Evolutionary conservation across 2,329 filamentous ascomycete species (phyloP), one percentile per base, ranked within the genome.

Genomic region (Blastomyces parvus): DNA sequence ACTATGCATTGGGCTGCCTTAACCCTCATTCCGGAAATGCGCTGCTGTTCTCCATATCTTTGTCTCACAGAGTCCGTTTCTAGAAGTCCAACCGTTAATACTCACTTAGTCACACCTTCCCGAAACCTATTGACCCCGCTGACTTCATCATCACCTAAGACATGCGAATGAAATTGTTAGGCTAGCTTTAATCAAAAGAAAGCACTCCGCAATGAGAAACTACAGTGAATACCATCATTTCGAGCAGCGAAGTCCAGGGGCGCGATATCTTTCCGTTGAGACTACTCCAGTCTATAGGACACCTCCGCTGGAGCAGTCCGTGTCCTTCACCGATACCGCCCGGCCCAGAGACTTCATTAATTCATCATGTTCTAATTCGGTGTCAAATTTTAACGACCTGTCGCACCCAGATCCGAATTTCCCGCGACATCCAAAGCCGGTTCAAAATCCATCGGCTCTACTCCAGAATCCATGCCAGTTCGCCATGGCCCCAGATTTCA

Each of bases 61-160:
- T 62, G 65, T 69, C 67, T 65, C 65, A 69, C 68, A 66, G 53
- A 62, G 63, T 62, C 61, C 57, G 57, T 61, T 65, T 64, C 63
- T 67, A 64, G 61, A 66, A 65, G 61, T 36, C 48, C 63, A 60
- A 55, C 62, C 46, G 9, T 59, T 66, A 48, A 63, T 60, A 59
- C 61, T 61, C 64, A 56, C 60, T 59, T 63, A 62, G 33, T 55
- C 42, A 60, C 57, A 59, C 33, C n/a, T 50, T 55, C 25, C 50
- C 61, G 63, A 40, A 59, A 57, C 58, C 62, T 42, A 48, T 64
- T 62, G 63, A 64, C 62, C 59, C 64, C 62, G 64, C 64, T 60
- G 52, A 55, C 42, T 62, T 65, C 40, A 62, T 60, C 58, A 61
- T 55, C 62, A 40, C 55, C 57, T 66, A 46, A 66, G 57, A 64